Base-by-base conservation (phyloP, 106 monocot genomes). In the Ottelia alismoides region DNA sequence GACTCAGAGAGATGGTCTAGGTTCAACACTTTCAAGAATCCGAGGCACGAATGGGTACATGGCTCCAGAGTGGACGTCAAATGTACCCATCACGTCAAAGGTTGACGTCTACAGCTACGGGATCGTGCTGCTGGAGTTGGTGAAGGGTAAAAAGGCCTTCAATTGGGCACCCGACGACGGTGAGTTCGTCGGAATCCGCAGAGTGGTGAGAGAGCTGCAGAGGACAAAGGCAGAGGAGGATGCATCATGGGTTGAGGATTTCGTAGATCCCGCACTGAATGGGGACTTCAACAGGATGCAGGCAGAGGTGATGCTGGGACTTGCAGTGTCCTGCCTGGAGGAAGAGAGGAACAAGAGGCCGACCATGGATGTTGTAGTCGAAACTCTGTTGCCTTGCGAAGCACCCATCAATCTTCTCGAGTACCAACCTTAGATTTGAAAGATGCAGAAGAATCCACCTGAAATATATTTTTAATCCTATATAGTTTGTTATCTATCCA, bases 11-110 rank as follows among this genome's bases (percentile, higher is more conserved):
- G 49, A 27, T 0, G 45, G 30, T 6, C 7, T 28, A 1, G 51
- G 46, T 3, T 31, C 31, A 5, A 49, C 51, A 22, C 10, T 68
- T 11, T 56, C 56, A 11, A 31, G 62, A 1, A 57, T 62, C 2
- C 58, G 77, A 53, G 77, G 82, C 14, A 52, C 63, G 11, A 64
- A 51, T 20, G 63, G 63, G 4, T 64, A 64, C 52, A 64, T 64
- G 63, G 63, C 63, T 14, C 63, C 63, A 9, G 63, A 64, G 25
- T 64, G 63, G 63, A 16, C 32, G 14, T 32, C 31, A 1, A 64
- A 35, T 30, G 32, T 52, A 25, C 63, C 63, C 22, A 25, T 64
- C 51, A 64, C 63, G 1, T 28, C 63, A 6, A n/a, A n/a, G n/a
- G n/a, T n/a, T n/a, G n/a, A n/a, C n/a, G n/a, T n/a, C n/a, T n/a